These are phyloP conservation scores for Mariannaea elegans DNA, from an alignment of 2,329 filamentous ascomycete species.

Conservation along the genomic window DNA sequence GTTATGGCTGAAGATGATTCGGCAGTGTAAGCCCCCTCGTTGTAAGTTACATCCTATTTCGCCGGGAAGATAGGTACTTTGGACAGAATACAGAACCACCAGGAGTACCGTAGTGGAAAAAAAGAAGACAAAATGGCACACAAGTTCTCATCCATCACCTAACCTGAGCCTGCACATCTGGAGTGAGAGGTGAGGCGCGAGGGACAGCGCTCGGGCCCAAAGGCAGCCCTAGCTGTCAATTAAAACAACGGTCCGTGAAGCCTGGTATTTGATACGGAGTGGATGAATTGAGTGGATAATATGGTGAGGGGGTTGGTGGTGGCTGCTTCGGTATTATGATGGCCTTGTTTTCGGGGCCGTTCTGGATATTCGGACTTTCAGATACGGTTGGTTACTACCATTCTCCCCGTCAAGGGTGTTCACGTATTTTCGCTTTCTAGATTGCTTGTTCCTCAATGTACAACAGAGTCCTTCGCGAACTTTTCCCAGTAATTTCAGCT, in stretches of 20 bases:
- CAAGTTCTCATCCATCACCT: background rate
- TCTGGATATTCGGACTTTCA: too few species aligned
- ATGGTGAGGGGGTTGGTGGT: too few species aligned
- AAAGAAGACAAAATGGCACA: too few species aligned
- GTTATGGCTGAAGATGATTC: background rate
- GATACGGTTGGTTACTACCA: too few species aligned
- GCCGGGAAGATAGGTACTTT: background rate
- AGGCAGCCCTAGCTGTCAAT: background rate
- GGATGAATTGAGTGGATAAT: too few species aligned
- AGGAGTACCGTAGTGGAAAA: too few species aligned
- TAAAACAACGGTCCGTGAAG: constrained; percentile 13
- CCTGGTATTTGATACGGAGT: constrained; percentile 14
- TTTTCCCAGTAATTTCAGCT: too few species aligned
- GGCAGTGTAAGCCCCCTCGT: background rate
- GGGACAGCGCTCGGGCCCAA: background rate
- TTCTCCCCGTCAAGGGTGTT: too few species aligned
- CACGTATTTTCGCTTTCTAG: too few species aligned
- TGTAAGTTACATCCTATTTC: background rate
- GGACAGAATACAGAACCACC: background rate
- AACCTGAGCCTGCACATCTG: background rate
- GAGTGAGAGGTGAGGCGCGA: background rate
- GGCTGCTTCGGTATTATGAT: constrained; percentile 4
- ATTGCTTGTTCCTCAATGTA: too few species aligned
- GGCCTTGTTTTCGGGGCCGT: background rate
- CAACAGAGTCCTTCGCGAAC: too few species aligned